Evolutionary conservation across 495 filamentous ascomycete genomes (phyloP).

Genomic region (Penicillium dipodomyicola): DNA sequence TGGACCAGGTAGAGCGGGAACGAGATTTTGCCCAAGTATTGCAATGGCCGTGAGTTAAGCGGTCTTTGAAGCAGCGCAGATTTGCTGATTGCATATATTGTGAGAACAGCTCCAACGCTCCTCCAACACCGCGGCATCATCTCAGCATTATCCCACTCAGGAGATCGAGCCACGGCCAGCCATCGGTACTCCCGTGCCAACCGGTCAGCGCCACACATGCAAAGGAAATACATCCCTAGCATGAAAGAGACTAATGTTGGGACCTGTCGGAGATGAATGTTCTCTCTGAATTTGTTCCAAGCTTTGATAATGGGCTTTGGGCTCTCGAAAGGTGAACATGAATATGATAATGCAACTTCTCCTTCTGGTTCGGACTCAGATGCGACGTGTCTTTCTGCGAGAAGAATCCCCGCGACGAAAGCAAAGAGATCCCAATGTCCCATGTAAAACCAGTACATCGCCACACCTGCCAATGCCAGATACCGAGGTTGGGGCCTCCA

Average conservation of each 20-base stretch:
- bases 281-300: not conserved
- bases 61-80: conserved; percentile 8
- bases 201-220: not conserved
- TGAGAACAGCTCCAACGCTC: not conserved
- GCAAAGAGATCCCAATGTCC: conserved; percentile 47
- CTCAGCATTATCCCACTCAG: not conserved
- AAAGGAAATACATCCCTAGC: not conserved
- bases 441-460: conserved; percentile 36
- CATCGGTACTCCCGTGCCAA: not conserved
- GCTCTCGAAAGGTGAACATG: not conserved
- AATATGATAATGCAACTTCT: conserved; percentile 12
- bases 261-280: not conserved
- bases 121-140: conserved; percentile 3
- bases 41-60: conserved; percentile 23
- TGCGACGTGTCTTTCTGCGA: conserved; percentile 39
- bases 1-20: conserved; percentile 30
- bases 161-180: not conserved
- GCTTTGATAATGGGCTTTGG: not conserved
- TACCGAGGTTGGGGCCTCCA: conserved; percentile 35
- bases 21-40: conserved; percentile 31
- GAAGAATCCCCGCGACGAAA: conserved; percentile 43
- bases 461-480: conserved; percentile 26
- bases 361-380: not conserved
- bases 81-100: not conserved
- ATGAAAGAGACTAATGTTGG: not conserved